Percentiles rank a stretch among this genome's conserved stretches.
Conservation (phyloP, 192 early-diverging fungal genomes). For the Ambispora gerdemannii region DNA sequence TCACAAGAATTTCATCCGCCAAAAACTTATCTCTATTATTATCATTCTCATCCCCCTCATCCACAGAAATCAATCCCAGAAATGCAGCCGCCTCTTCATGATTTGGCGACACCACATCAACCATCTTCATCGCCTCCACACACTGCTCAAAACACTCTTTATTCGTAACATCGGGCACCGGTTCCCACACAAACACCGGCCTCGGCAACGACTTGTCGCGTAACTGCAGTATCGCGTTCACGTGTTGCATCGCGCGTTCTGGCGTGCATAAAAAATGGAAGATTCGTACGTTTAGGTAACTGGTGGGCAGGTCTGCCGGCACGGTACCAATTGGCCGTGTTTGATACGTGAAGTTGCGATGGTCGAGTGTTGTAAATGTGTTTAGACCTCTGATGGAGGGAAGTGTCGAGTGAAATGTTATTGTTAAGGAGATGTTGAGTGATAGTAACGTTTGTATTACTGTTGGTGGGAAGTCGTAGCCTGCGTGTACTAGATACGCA, state of each 20-base stretch:
- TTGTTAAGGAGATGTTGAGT: conserved; percentile 34
- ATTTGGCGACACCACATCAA: conserved; percentile 43
- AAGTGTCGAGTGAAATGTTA: conserved; percentile 27
- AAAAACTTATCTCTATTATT: no score
- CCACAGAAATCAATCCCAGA: conserved; percentile 26
- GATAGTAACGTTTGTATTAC: conserved; percentile 29
- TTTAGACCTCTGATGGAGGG: conserved; percentile 40
- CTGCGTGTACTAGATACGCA: conserved; percentile 37
- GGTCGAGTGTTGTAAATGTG: conserved; percentile 37
- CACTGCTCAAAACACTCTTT: conserved; percentile 30
- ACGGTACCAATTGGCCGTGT: conserved; percentile 39
- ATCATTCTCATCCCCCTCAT: conserved; percentile 21
- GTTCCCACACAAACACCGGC: conserved; percentile 47
- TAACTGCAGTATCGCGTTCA: conserved; percentile 22
- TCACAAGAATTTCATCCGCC: conserved; percentile 4
- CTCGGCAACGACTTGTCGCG: conserved; percentile 16
- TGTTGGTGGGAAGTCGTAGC: conserved; percentile 38
- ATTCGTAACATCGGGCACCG: conserved; percentile 36
- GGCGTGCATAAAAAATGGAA: conserved; percentile 42
- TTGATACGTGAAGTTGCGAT: conserved; percentile 39
- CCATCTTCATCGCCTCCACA: conserved; percentile 24
- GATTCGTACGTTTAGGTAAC: conserved; percentile 35
- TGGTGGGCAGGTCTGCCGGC: conserved; percentile 34
- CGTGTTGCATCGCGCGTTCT: conserved; percentile 29
- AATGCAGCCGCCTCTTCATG: conserved; percentile 44